These are phyloP conservation scores for Olyra latifolia DNA, from an alignment of 176 grass and related monocot genomes.

Conservation along the genomic window DNA sequence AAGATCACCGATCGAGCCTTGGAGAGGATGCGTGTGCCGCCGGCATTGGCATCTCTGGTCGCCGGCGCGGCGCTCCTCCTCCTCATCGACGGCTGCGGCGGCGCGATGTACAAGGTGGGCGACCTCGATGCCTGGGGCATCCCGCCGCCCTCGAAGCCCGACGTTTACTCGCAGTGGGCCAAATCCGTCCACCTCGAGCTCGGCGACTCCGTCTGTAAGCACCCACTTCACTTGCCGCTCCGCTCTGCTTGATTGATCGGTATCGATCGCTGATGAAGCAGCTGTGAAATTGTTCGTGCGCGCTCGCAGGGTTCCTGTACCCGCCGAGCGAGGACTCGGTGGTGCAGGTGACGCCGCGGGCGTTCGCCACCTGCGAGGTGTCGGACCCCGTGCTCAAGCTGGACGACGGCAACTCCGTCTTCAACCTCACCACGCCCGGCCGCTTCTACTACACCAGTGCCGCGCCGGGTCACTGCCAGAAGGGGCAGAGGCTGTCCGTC, in stretches of 20 bases:
- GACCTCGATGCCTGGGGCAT: slow-evolving; percentile 72
- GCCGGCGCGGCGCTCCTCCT: slow-evolving; percentile 7
- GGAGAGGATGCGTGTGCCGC: slow-evolving; percentile 13
- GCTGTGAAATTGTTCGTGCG: neutral
- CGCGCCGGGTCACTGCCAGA: slow-evolving; percentile 55
- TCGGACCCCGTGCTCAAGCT: slow-evolving; percentile 50
- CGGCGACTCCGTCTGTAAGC: slow-evolving; percentile 75
- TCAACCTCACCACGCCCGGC: slow-evolving; percentile 73
- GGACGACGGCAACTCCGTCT: slow-evolving; percentile 78
- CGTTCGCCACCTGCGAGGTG: slow-evolving; percentile 58
- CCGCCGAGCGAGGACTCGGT: slow-evolving; percentile 60
- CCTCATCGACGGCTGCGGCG: slow-evolving; percentile 25
- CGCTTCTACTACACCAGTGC: slow-evolving; percentile 69
- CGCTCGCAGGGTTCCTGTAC: slow-evolving; percentile 72
- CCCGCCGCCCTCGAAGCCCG: slow-evolving; percentile 56
- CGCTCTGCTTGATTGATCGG: neutral
- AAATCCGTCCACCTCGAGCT: slow-evolving; percentile 52
- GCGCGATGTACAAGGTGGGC: slow-evolving; percentile 78
- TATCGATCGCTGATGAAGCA: too few relatives aligned
- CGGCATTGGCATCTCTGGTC: slow-evolving; percentile 17
- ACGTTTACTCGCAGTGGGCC: slow-evolving; percentile 65
- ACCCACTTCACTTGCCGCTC: neutral
- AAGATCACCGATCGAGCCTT: neutral
- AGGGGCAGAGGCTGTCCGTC: slow-evolving; percentile 73
- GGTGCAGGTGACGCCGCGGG: slow-evolving; percentile 58